A percentile compares a stretch with the other conserved stretches of the same genome.
Conservation (phyloP, 257 asterid species). For the Voacanga thouarsii region DNA sequence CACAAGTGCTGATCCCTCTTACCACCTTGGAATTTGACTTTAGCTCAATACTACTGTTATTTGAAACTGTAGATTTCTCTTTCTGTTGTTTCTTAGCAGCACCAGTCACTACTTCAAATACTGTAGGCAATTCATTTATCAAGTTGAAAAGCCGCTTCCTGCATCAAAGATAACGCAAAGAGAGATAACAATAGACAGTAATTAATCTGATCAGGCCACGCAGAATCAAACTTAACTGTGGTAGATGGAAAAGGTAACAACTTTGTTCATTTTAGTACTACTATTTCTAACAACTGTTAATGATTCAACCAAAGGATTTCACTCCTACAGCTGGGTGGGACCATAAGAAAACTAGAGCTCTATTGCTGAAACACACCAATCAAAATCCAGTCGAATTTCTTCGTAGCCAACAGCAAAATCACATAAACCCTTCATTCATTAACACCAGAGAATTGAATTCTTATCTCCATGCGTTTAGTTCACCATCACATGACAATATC, state of each 20-base stretch:
- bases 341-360: no score
- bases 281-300: not conserved
- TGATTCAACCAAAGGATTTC: not conserved
- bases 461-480: not conserved
- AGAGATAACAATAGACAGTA: not conserved
- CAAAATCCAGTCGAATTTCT: not conserved
- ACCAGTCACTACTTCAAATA: constrained; percentile 72
- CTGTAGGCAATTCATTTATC: constrained; percentile 76
- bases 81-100: constrained; percentile 56
- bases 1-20: not conserved
- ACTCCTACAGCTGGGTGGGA: not conserved
- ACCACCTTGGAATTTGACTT: constrained; percentile 59
- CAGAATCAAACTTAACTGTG: not conserved
- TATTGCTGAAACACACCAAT: not conserved
- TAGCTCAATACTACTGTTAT: constrained; percentile 48
- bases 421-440: not conserved
- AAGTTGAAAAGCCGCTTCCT: constrained; percentile 75
- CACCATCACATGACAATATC: not conserved
- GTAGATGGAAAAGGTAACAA: not conserved
- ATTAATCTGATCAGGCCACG: not conserved
- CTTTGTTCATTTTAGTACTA: not conserved
- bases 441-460: not conserved
- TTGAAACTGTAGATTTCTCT: constrained; percentile 56
- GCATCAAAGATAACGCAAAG: constrained; percentile 21
- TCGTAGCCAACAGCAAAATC: no score